Base-by-base conservation (phyloP, 1,139 yeast genomes). In the Taiozyma sp. region DNA sequence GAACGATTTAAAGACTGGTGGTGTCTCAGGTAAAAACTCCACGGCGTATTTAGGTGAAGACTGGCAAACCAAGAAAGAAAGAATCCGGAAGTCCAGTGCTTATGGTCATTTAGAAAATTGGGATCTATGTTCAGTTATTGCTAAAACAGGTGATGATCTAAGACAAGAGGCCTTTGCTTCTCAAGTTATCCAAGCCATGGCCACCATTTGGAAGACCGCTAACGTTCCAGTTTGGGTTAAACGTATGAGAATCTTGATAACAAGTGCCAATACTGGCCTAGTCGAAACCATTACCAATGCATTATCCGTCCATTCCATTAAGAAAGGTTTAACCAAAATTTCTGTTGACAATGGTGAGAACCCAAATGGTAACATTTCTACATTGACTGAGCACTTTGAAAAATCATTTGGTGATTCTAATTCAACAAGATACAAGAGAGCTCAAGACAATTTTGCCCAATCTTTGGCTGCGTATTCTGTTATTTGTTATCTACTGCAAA, bases 111-210 rank as follows among this genome's bases (percentile, higher is more conserved):
- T 86, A 30, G 86, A 84, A 35, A 88, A 89, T 65, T 93, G 99
- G 99, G 98, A 93, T 54, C 68, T 93, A 41, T 89, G 93, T 59
- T 90, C 97, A 0, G 97, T 91, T 4, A 93, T 93, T 64, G 97
- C 93, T 9, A 93, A 93, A 63, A 91, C 96, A 47, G 99, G 99
- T 32, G 93, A 88, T 62, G 99, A 93, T 67, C 68, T 93, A 48
- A 88, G 97, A 22, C 99, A 93, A 65, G 99, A 93, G 65, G 97
- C 99, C 0, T 90, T 93, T 73, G 99, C 99, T 0, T 90, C 97
- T 58, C 99, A 93, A 64, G 68, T 93, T 40, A 91, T 93, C 46
- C 83, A 87, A 50, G 84, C 96, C 44, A 88, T 91, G 68, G 85
- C 95, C 0, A 81, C 80, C 50, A 83, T 89, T 45, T 93, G 98